A percentile compares a stretch with the other conserved stretches of the same genome.
phyloP scores from a whole-genome alignment of 177 flowering plant genomes.

The Vitis hybrid region DNA sequence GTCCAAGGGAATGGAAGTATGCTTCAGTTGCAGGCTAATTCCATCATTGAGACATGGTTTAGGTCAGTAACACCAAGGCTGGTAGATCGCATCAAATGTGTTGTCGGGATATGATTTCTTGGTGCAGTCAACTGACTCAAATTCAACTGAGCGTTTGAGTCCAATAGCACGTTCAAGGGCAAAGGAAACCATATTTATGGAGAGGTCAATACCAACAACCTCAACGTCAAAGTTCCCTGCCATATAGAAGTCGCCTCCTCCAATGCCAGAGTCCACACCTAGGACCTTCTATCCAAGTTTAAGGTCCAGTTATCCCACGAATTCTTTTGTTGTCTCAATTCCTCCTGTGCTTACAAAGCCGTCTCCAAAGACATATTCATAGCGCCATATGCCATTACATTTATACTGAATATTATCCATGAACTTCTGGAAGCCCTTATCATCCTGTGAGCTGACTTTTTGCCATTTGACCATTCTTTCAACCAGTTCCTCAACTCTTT shows the following conservation, averaged over 20 bases:
- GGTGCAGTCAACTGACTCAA: constrained; percentile 94
- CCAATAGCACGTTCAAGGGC: constrained; percentile 92
- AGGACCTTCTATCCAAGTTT: constrained; percentile 92
- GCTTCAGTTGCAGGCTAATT: too few species aligned
- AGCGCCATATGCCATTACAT: constrained; percentile 75
- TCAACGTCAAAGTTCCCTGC: constrained; percentile 82
- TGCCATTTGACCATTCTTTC: constrained; percentile 86
- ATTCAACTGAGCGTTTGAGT: constrained; percentile 76
- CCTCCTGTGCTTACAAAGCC: constrained; percentile 99
- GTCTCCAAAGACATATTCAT: constrained; percentile 91
- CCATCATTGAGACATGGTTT: too few species aligned
- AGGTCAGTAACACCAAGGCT: constrained; percentile 81
- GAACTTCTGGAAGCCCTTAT: constrained; percentile 53
- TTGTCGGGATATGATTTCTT: constrained; percentile 71
- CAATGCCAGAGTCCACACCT: constrained; percentile 99
- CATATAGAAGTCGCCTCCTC: constrained; percentile 99
- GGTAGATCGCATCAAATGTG: constrained; percentile 85
- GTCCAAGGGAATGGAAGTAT: too few species aligned
- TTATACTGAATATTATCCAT: constrained; percentile 86
- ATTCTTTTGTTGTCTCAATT: constrained; percentile 87
- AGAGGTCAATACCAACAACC: constrained; percentile 93
- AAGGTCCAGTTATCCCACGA: constrained; percentile 79
- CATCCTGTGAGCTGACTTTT: constrained; percentile 69
- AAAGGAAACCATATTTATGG: constrained; percentile 91
- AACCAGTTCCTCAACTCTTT: constrained; percentile 65